A percentile compares a stretch with the other conserved stretches of the same genome.
Evolutionary conservation across 306 rosid species (phyloP).

Genomic region (Cucurbita moschata): DNA sequence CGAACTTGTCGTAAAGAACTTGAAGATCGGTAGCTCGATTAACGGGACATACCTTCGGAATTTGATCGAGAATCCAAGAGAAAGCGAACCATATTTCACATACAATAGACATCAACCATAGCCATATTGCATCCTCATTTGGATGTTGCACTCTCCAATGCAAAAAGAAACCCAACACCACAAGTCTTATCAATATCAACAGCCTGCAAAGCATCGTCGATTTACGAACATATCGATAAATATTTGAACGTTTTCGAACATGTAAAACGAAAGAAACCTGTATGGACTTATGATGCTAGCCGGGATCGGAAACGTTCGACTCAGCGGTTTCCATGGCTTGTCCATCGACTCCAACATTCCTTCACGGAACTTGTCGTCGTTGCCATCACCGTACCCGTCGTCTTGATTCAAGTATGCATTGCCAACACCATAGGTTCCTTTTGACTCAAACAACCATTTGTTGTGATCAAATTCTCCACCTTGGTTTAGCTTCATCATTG

Average conservation of each 20-base stretch:
- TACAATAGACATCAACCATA: conserved; percentile 75
- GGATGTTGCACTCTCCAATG: conserved; percentile 71
- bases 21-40: conserved; percentile 66
- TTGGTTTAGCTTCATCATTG: conserved; percentile 72
- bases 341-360: conserved; percentile 41
- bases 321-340: conserved; percentile 66
- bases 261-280: conserved; percentile 24
- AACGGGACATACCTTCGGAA: conserved; percentile 71
- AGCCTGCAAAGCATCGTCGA: conserved; percentile 18
- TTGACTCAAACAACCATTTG: conserved; percentile 73
- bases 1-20: conserved; percentile 59
- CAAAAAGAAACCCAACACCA: conserved; percentile 47
- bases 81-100: conserved; percentile 92
- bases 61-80: conserved; percentile 88
- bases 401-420: conserved; percentile 35
- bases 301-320: conserved; percentile 38
- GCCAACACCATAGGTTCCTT: conserved; percentile 82
- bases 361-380: conserved; percentile 16
- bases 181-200: conserved; percentile 35
- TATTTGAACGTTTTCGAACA: neutral
- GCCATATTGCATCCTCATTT: conserved; percentile 55
- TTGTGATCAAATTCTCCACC: conserved; percentile 86
- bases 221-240: neutral
- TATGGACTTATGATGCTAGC: conserved; percentile 64
- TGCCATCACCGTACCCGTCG: conserved; percentile 26